Evolutionary conservation across 208 protist species (phyloP).

Genomic region (Zelonia costaricensis): DNA sequence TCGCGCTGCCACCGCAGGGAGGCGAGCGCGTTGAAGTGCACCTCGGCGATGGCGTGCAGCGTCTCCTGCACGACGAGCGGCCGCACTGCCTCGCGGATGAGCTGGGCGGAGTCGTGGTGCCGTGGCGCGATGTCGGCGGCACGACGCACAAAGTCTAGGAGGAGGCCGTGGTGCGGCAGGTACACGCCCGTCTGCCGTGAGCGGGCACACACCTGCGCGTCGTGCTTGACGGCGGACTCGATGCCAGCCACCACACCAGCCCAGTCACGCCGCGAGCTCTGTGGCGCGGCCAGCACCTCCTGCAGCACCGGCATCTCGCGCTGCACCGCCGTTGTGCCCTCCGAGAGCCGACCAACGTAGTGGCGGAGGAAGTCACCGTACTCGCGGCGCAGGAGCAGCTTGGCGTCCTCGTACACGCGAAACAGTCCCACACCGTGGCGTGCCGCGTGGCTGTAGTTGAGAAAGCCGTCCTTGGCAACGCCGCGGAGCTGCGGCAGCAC

Average conservation of each 20-base stretch:
- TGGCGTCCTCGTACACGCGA: conserved; percentile 58
- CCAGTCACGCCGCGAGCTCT: conserved; percentile 47
- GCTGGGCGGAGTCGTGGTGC: conserved; percentile 68
- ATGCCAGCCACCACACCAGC: conserved; percentile 29
- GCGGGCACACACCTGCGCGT: conserved; percentile 37
- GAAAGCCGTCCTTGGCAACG: conserved; percentile 44
- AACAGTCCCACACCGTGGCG: conserved; percentile 64
- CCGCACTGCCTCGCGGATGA: conserved; percentile 68
- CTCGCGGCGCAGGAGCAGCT: conserved; percentile 67
- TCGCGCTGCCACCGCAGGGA: conserved; percentile 63
- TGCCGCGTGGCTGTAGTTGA: conserved; percentile 82
- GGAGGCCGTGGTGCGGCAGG: conserved; percentile 67
- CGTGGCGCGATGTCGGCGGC: conserved; percentile 44
- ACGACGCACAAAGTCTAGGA: conserved; percentile 73
- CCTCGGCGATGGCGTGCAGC: conserved; percentile 65
- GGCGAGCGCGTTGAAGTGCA: conserved; percentile 82
- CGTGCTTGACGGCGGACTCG: conserved; percentile 36
- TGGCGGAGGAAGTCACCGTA: conserved; percentile 56
- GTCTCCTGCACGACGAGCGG: conserved; percentile 67
- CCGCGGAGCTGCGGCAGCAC: conserved; percentile 64
- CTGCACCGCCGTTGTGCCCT: conserved; percentile 56
- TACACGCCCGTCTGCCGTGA: conserved; percentile 70
- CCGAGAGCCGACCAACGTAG: conserved; percentile 56
- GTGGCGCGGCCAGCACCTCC: conserved; percentile 40
- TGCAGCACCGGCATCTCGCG: conserved; percentile 61